Percentiles rank a stretch among this genome's conserved stretches.
Evolutionary conservation across 2,329 filamentous ascomycete genomes (phyloP).

Genomic region (Ceratocystis ficicola): DNA sequence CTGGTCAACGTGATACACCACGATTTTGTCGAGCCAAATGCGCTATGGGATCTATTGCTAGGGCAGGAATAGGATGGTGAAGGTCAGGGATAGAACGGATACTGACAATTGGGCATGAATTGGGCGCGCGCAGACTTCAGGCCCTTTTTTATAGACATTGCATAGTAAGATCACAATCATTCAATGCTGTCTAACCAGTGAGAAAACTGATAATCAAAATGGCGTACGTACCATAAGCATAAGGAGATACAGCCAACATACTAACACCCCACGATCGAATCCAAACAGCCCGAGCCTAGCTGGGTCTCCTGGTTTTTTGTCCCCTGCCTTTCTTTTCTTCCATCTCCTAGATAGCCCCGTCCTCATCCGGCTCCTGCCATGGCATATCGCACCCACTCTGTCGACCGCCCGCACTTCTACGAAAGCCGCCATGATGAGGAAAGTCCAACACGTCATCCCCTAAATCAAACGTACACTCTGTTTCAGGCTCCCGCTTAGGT

Average conservation of each 20-base stretch:
- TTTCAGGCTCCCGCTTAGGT: background rate
- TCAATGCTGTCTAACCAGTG: background rate
- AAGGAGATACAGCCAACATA: background rate
- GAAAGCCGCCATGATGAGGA: background rate
- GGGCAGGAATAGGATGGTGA: slow-evolving; percentile 28
- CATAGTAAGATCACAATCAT: slow-evolving; percentile 1
- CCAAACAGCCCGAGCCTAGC: no score
- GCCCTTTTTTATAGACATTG: slow-evolving; percentile 2
- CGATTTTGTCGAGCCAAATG: slow-evolving; percentile 57
- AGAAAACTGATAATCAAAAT: background rate
- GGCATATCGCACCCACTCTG: background rate
- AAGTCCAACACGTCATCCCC: background rate
- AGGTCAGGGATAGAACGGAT: background rate
- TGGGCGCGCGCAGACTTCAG: no score
- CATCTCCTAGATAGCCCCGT: slow-evolving; percentile 11
- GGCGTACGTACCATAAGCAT: background rate
- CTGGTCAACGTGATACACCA: slow-evolving; percentile 86
- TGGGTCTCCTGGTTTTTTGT: no score
- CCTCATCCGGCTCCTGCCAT: slow-evolving; percentile 13
- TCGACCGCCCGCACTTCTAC: background rate
- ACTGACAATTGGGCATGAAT: no score
- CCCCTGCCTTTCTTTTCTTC: no score
- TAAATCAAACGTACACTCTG: slow-evolving; percentile 1
- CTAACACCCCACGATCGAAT: no score
- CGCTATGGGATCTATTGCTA: slow-evolving; percentile 56